Conservation (phyloP, 2,329 filamentous ascomycete species). For the Lecanosticta acicola region DNA sequence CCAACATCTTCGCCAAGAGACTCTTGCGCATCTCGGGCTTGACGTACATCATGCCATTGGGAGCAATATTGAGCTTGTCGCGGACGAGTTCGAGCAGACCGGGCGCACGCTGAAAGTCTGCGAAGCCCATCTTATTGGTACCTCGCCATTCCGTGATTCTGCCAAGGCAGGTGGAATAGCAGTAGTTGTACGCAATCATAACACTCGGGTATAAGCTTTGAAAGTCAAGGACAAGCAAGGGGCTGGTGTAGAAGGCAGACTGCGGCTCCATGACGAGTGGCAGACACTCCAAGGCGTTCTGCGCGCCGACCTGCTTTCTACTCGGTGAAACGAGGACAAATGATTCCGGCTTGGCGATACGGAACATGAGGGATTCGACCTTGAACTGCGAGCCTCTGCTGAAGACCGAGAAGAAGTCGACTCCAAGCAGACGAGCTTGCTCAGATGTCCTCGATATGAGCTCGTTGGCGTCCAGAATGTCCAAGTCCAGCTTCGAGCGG, state of each 20-base stretch:
- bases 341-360: slow-evolving; percentile 95
- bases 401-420: slow-evolving; percentile 96
- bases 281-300: slow-evolving; percentile 90
- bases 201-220: slow-evolving; percentile 94
- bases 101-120: slow-evolving; percentile 72
- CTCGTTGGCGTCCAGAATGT: slow-evolving; percentile 86
- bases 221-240: slow-evolving; percentile 86
- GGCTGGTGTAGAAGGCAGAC: slow-evolving; percentile 87
- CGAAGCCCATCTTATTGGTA: slow-evolving; percentile 89
- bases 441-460: slow-evolving; percentile 84
- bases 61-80: slow-evolving; percentile 83
- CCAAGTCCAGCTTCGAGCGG: slow-evolving; percentile 74
- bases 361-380: slow-evolving; percentile 97
- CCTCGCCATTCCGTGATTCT: slow-evolving; percentile 84
- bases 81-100: slow-evolving; percentile 71
- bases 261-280: slow-evolving; percentile 97
- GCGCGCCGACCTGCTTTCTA: slow-evolving; percentile 82
- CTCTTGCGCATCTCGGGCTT: slow-evolving; percentile 83
- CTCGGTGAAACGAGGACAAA: slow-evolving; percentile 86
- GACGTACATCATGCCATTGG: slow-evolving; percentile 94
- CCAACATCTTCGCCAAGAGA: slow-evolving; percentile 89
- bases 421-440: slow-evolving; percentile 83
- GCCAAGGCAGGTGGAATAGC: slow-evolving; percentile 93
- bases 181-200: slow-evolving; percentile 99
- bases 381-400: slow-evolving; percentile 96